These are phyloP conservation scores for Triticum urartu DNA, from an alignment of 176 grass and related monocot species.

Conservation along the genomic window DNA sequence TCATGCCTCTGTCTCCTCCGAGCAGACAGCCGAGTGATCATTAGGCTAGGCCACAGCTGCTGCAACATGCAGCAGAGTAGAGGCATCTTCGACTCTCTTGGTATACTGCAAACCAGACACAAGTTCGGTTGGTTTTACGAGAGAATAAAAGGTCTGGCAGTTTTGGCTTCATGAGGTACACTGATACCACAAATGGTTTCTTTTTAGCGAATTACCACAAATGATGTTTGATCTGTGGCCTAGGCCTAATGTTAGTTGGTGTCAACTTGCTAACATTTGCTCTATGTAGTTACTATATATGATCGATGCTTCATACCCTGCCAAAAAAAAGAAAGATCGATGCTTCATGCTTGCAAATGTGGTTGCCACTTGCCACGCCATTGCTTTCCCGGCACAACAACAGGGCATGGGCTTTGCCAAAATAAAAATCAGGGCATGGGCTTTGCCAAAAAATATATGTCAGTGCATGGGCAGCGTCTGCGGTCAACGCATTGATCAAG, in stretches of 20 bases:
- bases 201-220: background rate
- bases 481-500: slow-evolving; percentile 30
- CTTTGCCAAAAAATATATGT: background rate
- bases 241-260: background rate
- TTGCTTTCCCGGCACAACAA: slow-evolving; percentile 13
- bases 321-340: background rate
- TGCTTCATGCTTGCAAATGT: background rate
- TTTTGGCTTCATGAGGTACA: background rate
- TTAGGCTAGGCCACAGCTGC: background rate
- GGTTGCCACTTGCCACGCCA: background rate
- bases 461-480: background rate
- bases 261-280: background rate
- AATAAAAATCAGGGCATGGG: background rate
- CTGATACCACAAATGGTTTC: no score
- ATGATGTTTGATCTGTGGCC: background rate
- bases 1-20: background rate
- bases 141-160: background rate
- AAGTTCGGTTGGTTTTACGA: background rate
- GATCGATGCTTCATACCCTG: background rate
- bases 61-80: background rate
- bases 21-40: background rate
- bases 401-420: background rate
- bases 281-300: background rate
- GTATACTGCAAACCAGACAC: background rate
- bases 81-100: background rate